Evolutionary conservation across 2,329 filamentous ascomycete genomes (phyloP).

Genomic region (Exophiala oligosperma): DNA sequence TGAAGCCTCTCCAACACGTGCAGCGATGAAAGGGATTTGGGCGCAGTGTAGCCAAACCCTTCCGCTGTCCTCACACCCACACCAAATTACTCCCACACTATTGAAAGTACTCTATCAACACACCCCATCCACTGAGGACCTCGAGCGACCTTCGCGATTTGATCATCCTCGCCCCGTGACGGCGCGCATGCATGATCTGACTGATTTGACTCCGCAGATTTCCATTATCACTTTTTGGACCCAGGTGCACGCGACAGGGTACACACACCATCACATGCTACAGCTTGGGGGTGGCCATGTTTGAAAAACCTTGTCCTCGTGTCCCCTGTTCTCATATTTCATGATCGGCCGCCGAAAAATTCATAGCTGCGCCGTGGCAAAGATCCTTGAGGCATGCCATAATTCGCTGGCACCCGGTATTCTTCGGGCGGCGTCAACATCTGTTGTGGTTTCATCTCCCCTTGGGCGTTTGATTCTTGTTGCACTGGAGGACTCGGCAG

Average conservation of each 20-base stretch:
- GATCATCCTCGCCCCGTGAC: background rate
- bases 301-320: background rate
- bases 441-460: constrained; percentile 7
- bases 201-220: too few species aligned
- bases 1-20: constrained; percentile 13
- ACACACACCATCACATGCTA: background rate
- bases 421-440: constrained; percentile 23
- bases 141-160: background rate
- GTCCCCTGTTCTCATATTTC: background rate
- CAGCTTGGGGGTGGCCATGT: background rate
- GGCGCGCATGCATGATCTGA: too few species aligned
- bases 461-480: constrained; percentile 8
- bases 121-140: constrained; percentile 3
- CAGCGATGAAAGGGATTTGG: constrained; percentile 2
- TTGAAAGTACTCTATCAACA: background rate
- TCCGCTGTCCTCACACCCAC: too few species aligned
- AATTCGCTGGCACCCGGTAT: constrained; percentile 11
- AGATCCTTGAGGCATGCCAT: constrained; percentile 20
- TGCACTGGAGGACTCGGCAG: constrained; percentile 20
- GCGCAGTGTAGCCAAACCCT: too few species aligned
- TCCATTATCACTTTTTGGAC: too few species aligned
- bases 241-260: constrained; percentile 12
- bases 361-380: constrained; percentile 28
- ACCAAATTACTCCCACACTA: background rate
- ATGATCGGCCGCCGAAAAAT: constrained; percentile 20